phyloP scores from a whole-genome alignment of 768 basidiomycete genomes.

The Tulasnella sp. region DNA sequence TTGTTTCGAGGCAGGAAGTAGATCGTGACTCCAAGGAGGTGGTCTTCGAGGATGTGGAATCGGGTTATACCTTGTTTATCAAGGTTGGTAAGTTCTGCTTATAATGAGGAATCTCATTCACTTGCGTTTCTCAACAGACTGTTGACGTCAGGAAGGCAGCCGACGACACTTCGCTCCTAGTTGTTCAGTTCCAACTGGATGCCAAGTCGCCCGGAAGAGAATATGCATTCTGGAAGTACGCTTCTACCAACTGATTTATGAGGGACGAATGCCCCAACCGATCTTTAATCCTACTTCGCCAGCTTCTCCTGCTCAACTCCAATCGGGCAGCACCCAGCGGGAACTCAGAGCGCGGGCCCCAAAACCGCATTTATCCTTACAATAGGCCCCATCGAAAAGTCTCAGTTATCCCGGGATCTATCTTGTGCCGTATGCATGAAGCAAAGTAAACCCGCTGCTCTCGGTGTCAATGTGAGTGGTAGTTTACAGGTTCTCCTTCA shows the following conservation, averaged over 20 bases:
- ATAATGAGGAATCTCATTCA: neutral
- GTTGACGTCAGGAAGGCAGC: neutral
- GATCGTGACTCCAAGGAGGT: neutral
- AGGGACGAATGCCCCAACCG: neutral
- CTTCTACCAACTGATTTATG: neutral
- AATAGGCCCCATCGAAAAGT: neutral
- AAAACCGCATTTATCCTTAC: neutral
- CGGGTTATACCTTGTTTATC: neutral
- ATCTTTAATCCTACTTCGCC: neutral
- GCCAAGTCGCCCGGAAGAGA: neutral
- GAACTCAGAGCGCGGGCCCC: neutral
- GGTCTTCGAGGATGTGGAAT: neutral
- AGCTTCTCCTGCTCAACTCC: neutral
- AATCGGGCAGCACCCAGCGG: neutral
- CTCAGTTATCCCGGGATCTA: neutral
- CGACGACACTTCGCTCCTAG: neutral
- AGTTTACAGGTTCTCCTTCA: slow-evolving; percentile 1
- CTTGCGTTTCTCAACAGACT: too few species aligned
- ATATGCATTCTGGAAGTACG: neutral
- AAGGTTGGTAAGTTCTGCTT: neutral
- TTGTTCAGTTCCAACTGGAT: neutral
- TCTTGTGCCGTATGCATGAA: neutral
- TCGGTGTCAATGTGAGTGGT: neutral
- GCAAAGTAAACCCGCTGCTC: neutral
- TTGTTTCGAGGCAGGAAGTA: neutral